Percentiles rank a stretch among this genome's conserved stretches.
These are phyloP conservation scores for Wickerhamomyces silvicola DNA, from an alignment of 805 yeast genomes.

Conservation along the genomic window DNA sequence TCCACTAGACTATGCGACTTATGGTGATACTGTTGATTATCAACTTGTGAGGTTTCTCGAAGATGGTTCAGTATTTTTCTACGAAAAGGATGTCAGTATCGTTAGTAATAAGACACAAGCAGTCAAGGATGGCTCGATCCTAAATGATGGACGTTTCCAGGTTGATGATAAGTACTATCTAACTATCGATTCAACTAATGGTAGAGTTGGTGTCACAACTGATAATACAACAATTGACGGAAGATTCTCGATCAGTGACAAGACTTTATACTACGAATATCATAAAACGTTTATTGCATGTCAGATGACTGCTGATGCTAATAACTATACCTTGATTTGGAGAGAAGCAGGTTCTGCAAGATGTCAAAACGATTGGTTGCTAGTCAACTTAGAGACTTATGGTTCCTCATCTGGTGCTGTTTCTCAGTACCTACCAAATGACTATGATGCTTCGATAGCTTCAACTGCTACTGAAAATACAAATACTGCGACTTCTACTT, in stretches of 20 bases:
- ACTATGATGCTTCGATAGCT: slow-evolving; percentile 13
- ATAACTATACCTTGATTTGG: slow-evolving; percentile 16
- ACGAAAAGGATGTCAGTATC: slow-evolving; percentile 4
- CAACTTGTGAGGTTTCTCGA: slow-evolving; percentile 10
- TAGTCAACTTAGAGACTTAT: slow-evolving; percentile 12
- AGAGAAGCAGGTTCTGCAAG: slow-evolving; percentile 17
- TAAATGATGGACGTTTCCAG: slow-evolving; percentile 9
- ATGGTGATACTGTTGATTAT: slow-evolving; percentile 13
- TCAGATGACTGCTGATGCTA: slow-evolving; percentile 3
- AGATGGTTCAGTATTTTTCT: slow-evolving; percentile 13
- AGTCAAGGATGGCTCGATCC: slow-evolving; percentile 8
- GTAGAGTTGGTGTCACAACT: slow-evolving; percentile 7
- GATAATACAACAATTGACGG: slow-evolving; percentile 9
- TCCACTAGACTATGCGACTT: slow-evolving; percentile 15
- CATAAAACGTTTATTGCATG: slow-evolving; percentile 19
- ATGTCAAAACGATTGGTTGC: slow-evolving; percentile 14
- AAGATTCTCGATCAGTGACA: slow-evolving; percentile 8
- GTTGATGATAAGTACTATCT: slow-evolving; percentile 7
- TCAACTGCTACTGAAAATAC: slow-evolving; percentile 18
- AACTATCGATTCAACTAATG: slow-evolving; percentile 7
- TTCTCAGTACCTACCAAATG: slow-evolving; percentile 11
- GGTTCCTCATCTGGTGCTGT: slow-evolving; percentile 6
- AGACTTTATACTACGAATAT: slow-evolving; percentile 12
- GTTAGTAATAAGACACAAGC: slow-evolving; percentile 4
- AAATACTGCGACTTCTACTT: slow-evolving; percentile 15